Base-by-base conservation (phyloP, 768 basidiomycete genomes). In the Rhizopogon vulgaris region DNA sequence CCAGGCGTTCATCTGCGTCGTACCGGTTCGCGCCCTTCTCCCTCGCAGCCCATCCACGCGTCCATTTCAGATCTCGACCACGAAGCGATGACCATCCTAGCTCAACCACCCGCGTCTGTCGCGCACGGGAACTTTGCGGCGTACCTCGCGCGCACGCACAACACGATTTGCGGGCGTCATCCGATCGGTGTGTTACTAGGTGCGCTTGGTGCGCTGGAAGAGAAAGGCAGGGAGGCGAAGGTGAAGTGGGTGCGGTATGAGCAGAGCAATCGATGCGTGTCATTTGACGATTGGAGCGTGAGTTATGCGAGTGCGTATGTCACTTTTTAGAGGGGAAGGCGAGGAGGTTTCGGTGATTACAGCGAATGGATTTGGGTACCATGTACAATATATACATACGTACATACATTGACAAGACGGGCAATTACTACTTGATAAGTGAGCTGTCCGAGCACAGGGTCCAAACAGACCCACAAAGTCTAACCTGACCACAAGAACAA, bases 111-210 rank as follows among this genome's bases (percentile, higher is more conserved):
- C 3, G 80, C 80, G 0, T 65, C 65, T 7, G 67, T 73, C 25
- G 80, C 85, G 0, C 90, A 92, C 59, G 55, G 56, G 3, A 65
- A 72, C 18, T 94, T 94, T 61, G 73, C 80, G 1, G 71, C 73
- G 6, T 93, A 94, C 64, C 76, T 92, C 1, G 63, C 71, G 11
- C 70, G 74, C 52, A 94, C 91, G 32, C 82, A 85, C 71, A 99
- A 99, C 71, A 98, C 96, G 0, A 96, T 99, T 41, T 99, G 96
- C 64, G 96, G 96, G 3, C 77, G 96, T 37, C 94, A 97, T 61
- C 93, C 96, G 1, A 97, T 99, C 48, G 91, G 93, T 0, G 90
- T 98, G 4, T 73, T 99, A 2, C 73, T 98, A 14, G 90, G 90
- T 0, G 85, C 91, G 6, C 66, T 97, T 45, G 60, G 80, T 5